phyloP scores from a whole-genome alignment of 2,329 filamentous ascomycete genomes.

The Fusarium bactridioides region DNA sequence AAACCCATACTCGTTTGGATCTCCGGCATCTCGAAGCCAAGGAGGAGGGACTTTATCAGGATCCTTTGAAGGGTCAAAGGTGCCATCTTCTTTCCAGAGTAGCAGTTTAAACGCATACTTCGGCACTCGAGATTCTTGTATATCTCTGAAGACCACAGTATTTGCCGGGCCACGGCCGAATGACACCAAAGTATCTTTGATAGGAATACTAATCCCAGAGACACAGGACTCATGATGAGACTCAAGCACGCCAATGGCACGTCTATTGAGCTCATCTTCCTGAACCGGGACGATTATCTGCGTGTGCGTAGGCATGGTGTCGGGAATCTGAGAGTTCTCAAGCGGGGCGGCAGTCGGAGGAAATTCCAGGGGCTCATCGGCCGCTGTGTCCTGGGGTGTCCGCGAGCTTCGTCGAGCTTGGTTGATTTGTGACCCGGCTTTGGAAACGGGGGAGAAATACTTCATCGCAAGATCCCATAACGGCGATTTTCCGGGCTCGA shows the following conservation, averaged over 20 bases:
- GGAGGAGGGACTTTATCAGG: constrained; percentile 62
- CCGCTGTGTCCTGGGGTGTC: constrained; percentile 24
- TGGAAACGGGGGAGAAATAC: constrained; percentile 60
- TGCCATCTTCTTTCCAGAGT: constrained; percentile 73
- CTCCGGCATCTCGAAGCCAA: constrained; percentile 46
- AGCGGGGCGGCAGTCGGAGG: constrained; percentile 45
- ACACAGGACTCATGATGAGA: constrained; percentile 72
- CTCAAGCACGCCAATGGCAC: constrained; percentile 70
- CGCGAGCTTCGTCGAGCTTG: constrained; percentile 15
- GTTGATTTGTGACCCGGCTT: constrained; percentile 18
- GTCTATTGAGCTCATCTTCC: constrained; percentile 46
- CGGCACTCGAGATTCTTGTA: constrained; percentile 74
- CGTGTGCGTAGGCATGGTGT: constrained; percentile 49
- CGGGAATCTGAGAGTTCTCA: constrained; percentile 43
- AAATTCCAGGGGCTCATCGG: constrained; percentile 41
- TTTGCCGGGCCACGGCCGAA: constrained; percentile 80
- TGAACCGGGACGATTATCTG: constrained; percentile 49
- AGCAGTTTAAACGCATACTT: constrained; percentile 83
- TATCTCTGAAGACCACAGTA: constrained; percentile 70
- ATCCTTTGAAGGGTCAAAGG: constrained; percentile 67
- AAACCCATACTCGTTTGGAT: constrained; percentile 69
- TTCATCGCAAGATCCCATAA: constrained; percentile 67
- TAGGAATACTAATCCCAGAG: constrained; percentile 66
- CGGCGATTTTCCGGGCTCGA: constrained; percentile 58
- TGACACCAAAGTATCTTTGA: constrained; percentile 73